Base-by-base conservation (phyloP, 257 asterid genomes). In the Solanum okadae region DNA sequence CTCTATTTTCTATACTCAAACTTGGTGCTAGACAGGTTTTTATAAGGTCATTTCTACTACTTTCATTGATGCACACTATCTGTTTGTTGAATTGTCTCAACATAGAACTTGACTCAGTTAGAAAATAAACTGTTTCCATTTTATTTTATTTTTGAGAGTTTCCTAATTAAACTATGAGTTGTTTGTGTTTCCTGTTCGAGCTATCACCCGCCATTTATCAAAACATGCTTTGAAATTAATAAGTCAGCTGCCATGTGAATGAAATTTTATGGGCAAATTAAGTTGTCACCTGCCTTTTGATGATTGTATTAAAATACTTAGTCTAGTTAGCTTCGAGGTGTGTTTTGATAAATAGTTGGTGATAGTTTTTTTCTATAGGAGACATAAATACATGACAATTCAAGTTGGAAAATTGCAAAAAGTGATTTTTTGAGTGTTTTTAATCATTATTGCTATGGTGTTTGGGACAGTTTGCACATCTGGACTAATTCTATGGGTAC, bases 1-100 rank as follows among this genome's bases (percentile, higher is more conserved):
- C 99, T 27, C 94, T 95, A 82, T 94, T 88, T 67, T 93, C 98
- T 77, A 79, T 96, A 61, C 93, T 96, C 90, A 96, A 95, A 90
- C 90, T 93, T 67, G 99, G 98, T 14, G 98, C 99, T 22, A 92
- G 99, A 93, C 98, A 95, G 93, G 98, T 95, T 84, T 2, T 96
- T 5, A 76, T 76, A 76, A 76, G 83, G 83, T 76, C 52, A 23
- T 29, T 3, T 14, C 18, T 12, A 5, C 46, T 73, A 20, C 67
- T 73, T 73, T 4, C 72, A n/a, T n/a, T n/a, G 33, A 34, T 73
- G 81, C 46, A 22, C n/a, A 34, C 46, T 73, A 34, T 34, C 46
- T 73, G 5, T 73, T 73, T 72, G 44, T 34, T 34, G 10, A 34
- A 20, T 34, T 73, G 81, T 34, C 27, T 72, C 46, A 34, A 72